These are phyloP conservation scores for Primulina huaijiensis DNA, from an alignment of 257 asterid genomes.

Conservation along the genomic window DNA sequence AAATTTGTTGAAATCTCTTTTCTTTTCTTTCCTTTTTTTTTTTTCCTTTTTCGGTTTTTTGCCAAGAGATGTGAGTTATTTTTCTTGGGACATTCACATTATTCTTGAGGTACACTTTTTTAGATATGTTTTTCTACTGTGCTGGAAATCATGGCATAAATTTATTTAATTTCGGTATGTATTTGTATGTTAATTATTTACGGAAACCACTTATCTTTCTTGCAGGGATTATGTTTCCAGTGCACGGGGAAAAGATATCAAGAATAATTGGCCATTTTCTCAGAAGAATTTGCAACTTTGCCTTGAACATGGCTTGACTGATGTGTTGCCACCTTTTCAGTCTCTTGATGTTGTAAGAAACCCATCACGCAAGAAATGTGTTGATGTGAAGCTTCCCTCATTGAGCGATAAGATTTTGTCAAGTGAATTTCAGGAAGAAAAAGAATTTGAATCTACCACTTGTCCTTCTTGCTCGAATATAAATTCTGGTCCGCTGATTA, in stretches of 20 bases:
- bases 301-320: slow-evolving; percentile 62
- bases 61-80: slow-evolving; percentile 16
- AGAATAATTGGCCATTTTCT: slow-evolving; percentile 90
- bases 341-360: slow-evolving; percentile 47
- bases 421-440: slow-evolving; percentile 43
- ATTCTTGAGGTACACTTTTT: not conserved
- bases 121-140: not conserved
- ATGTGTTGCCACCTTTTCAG: slow-evolving; percentile 82
- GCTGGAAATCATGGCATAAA: not conserved
- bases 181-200: not conserved
- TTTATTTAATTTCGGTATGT: not conserved
- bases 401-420: slow-evolving; percentile 30
- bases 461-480: slow-evolving; percentile 43
- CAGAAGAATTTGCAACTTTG: slow-evolving; percentile 70
- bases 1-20: not conserved
- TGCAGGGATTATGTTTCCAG: slow-evolving; percentile 84
- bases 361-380: slow-evolving; percentile 28
- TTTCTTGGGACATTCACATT: not conserved
- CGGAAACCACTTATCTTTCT: slow-evolving; percentile 6
- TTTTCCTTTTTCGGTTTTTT: slow-evolving; percentile 22
- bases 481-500: slow-evolving; percentile 36
- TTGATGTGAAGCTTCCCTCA: slow-evolving; percentile 33
- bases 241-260: slow-evolving; percentile 59
- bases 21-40: slow-evolving; percentile 9
- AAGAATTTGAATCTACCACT: slow-evolving; percentile 32